Conservation (phyloP, 352 stramenopile genomes). For the Phytopythium chamaehyphon region DNA sequence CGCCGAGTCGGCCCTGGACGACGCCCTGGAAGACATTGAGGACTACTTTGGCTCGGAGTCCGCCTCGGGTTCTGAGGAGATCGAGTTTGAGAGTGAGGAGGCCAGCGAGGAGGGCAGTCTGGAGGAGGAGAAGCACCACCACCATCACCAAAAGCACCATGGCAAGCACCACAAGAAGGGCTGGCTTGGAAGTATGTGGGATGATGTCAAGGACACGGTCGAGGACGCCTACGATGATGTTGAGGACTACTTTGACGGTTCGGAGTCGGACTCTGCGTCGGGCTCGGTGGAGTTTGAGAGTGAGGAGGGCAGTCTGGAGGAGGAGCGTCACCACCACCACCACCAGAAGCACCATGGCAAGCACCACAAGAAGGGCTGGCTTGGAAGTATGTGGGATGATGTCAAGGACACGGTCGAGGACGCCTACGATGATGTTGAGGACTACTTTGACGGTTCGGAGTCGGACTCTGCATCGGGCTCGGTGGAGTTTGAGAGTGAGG, state of each 20-base stretch:
- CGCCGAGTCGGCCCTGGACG: slow-evolving; percentile 15
- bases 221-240: slow-evolving; percentile 10
- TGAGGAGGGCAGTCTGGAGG: slow-evolving; percentile 11
- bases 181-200: slow-evolving; percentile 17
- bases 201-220: slow-evolving; percentile 19
- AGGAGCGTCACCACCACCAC: slow-evolving; percentile 8
- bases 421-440: slow-evolving; percentile 9
- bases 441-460: slow-evolving; percentile 19
- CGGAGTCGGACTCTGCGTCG: slow-evolving; percentile 15
- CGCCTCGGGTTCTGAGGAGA: slow-evolving; percentile 7
- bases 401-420: slow-evolving; percentile 19
- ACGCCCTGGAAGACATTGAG: slow-evolving; percentile 8
- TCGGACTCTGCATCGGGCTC: slow-evolving; percentile 14
- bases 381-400: slow-evolving; percentile 19
- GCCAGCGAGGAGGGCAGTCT: slow-evolving; percentile 11
- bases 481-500: slow-evolving; percentile 15
- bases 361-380: slow-evolving; percentile 17
- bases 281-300: slow-evolving; percentile 14
- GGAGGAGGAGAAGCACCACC: slow-evolving; percentile 11
- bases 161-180: slow-evolving; percentile 14
- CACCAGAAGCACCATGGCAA: slow-evolving; percentile 10
- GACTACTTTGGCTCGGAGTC: slow-evolving; percentile 23
- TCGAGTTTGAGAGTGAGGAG: slow-evolving; percentile 18
- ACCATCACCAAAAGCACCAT: slow-evolving; percentile 6
- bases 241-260: slow-evolving; percentile 20